A percentile compares a stretch with the other conserved stretches of the same genome.
phyloP scores from a whole-genome alignment of 2,329 filamentous ascomycete species.

The Tolypocladium pustulatum region DNA sequence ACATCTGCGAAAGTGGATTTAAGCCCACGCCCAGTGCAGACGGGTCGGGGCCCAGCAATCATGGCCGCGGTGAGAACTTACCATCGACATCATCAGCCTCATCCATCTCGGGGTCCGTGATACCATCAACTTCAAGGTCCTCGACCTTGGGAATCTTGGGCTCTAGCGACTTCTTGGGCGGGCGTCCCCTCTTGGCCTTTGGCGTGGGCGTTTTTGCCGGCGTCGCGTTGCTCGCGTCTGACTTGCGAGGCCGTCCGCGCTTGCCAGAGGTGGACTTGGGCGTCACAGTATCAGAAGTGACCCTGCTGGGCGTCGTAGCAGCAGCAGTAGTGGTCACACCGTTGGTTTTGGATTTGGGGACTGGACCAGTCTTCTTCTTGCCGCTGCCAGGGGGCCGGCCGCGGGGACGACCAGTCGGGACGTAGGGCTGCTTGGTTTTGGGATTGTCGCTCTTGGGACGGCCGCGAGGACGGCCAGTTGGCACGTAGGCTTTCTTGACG shows the following conservation, averaged over 20 bases:
- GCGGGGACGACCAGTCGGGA: slow-evolving; percentile 33
- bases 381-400: slow-evolving; percentile 34
- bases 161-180: not conserved
- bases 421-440: slow-evolving; percentile 18
- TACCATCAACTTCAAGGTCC: slow-evolving; percentile 7
- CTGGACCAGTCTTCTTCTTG: slow-evolving; percentile 12
- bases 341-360: not conserved
- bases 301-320: too few relatives aligned
- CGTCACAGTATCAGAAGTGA: not conserved
- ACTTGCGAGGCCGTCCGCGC: slow-evolving; percentile 21
- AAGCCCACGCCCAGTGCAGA: not conserved
- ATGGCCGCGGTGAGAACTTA: not conserved
- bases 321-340: not conserved
- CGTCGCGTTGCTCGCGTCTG: slow-evolving; percentile 5
- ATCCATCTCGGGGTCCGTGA: slow-evolving; percentile 7
- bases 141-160: slow-evolving; percentile 15
- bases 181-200: not conserved
- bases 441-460: slow-evolving; percentile 27
- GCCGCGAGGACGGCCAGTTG: slow-evolving; percentile 31
- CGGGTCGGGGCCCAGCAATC: not conserved
- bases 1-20: not conserved
- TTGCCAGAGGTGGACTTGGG: slow-evolving; percentile 6
- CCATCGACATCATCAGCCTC: not conserved
- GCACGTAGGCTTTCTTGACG: slow-evolving; percentile 23
- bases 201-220: slow-evolving; percentile 6